phyloP scores from a whole-genome alignment of 768 basidiomycete genomes.

The Tulasnella calospora region DNA sequence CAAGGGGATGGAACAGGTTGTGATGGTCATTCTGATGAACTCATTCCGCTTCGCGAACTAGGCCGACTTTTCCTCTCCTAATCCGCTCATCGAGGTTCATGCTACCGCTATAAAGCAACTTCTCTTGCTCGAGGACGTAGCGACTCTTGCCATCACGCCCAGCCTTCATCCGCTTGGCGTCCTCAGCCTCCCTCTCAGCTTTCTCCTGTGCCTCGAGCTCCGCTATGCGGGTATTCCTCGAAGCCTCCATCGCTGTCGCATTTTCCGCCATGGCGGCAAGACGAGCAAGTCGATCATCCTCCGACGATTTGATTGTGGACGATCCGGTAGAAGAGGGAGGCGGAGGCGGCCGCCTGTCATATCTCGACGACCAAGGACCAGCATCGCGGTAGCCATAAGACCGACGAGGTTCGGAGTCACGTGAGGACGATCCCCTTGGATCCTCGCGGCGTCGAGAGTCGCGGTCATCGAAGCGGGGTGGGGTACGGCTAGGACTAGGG shows the following conservation, averaged over 20 bases:
- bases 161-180: slow-evolving; percentile 48
- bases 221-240: slow-evolving; percentile 68
- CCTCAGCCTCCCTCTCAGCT: slow-evolving; percentile 68
- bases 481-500: slow-evolving; percentile 10
- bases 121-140: slow-evolving; percentile 79
- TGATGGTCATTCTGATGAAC: not conserved
- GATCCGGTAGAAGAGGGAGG: slow-evolving; percentile 42
- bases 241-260: slow-evolving; percentile 59
- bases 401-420: slow-evolving; percentile 29
- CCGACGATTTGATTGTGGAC: slow-evolving; percentile 29
- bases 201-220: slow-evolving; percentile 70
- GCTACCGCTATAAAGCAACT: slow-evolving; percentile 62
- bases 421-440: slow-evolving; percentile 29
- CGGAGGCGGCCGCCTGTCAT: slow-evolving; percentile 38
- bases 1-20: too few species aligned
- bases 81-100: slow-evolving; percentile 76
- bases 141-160: slow-evolving; percentile 74
- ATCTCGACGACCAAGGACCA: slow-evolving; percentile 30
- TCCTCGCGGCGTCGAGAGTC: slow-evolving; percentile 32
- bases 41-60: slow-evolving; percentile 43
- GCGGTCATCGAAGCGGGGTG: slow-evolving; percentile 24
- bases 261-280: slow-evolving; percentile 82
- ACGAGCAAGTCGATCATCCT: slow-evolving; percentile 68
- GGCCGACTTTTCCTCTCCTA: slow-evolving; percentile 60
- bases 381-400: slow-evolving; percentile 5